phyloP scores from a whole-genome alignment of 2,329 filamentous ascomycete genomes.

The Thielaviopsis ethacetica region DNA sequence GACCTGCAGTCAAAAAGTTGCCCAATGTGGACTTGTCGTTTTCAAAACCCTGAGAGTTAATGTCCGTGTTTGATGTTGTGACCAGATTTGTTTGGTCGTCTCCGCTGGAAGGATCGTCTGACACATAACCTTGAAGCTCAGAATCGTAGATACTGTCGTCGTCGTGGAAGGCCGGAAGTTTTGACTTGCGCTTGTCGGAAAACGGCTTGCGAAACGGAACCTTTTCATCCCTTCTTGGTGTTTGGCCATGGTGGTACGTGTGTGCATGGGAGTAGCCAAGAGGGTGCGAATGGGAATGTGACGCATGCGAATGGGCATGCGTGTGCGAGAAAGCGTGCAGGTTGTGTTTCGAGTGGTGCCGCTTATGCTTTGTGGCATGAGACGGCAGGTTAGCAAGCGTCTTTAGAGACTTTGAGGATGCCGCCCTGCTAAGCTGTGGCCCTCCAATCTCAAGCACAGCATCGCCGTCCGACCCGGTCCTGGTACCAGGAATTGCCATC shows the following conservation, averaged over 20 bases:
- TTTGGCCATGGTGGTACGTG: neutral
- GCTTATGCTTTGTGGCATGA: slow-evolving; percentile 63
- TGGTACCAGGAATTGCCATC: slow-evolving; percentile 55
- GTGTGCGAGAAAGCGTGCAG: slow-evolving; percentile 1
- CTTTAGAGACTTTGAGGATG: slow-evolving; percentile 77
- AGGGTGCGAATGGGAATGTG: neutral
- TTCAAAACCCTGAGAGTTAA: slow-evolving; percentile 40
- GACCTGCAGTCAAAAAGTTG: slow-evolving; percentile 54
- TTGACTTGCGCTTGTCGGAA: slow-evolving; percentile 61
- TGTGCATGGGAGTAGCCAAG: neutral
- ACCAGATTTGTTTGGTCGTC: slow-evolving; percentile 82
- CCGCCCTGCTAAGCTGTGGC: slow-evolving; percentile 73
- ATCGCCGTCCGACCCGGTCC: slow-evolving; percentile 68
- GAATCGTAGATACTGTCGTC: slow-evolving; percentile 98
- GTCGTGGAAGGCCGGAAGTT: slow-evolving; percentile 78
- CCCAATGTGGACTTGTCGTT: slow-evolving; percentile 57
- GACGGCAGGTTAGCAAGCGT: slow-evolving; percentile 53
- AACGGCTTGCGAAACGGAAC: slow-evolving; percentile 20
- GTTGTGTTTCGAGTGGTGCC: slow-evolving; percentile 80
- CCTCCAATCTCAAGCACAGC: slow-evolving; percentile 81
- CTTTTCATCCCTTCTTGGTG: slow-evolving; percentile 6
- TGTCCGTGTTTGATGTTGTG: slow-evolving; percentile 27
- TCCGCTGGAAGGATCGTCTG: slow-evolving; percentile 71
- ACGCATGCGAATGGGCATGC: neutral
- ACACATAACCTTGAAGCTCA: slow-evolving; percentile 87